Evolutionary conservation across 257 asterid genomes (phyloP), one percentile per base, ranked within the genome.

Genomic region (Nicotiana obtusifolia): DNA sequence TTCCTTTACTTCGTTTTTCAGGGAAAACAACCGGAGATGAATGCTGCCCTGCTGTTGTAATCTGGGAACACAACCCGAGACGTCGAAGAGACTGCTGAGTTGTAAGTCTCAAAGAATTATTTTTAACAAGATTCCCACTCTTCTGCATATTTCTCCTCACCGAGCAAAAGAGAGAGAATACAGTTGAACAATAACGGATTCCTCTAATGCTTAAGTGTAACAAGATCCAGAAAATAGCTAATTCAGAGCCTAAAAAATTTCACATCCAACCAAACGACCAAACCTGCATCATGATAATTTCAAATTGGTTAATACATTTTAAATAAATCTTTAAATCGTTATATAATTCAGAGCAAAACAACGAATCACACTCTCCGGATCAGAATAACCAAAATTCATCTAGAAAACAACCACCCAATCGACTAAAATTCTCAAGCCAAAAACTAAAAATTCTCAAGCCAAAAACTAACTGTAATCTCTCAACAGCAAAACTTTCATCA

Each of bases 11-110:
- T 69, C 97, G 97, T 83, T 93, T 96, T 89, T 96, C 98, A 19
- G 98, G 97, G 84, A 91, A 91, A 64, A 94, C 99, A 84, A 91
- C 83, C 20, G 98, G 97, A 41, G 98, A 94, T 44, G 97, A 91
- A 83, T 94, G 97, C 80, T 93, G 99, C 64, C 94, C 94, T 9
- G 92, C 88, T 67, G 94, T 64, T 67, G 94, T 64, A 78, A 87
- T 89, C 89, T 91, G 98, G 84, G 98, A 90, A 87, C 98, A 93
- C 57, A 96, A 88, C 68, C 98, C 98, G 76, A 96, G 86, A 79
- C 94, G 94, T 73, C 94, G 97, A 85, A 94, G 97, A 84, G 99
- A 92, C 85, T 91, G 95, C 88, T 91, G 97, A 69, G 97, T 86
- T 62, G 89, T 80, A 83, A 91, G 80, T 87, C 90, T 92, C 90